These are phyloP conservation scores for Ustilago xerochloae DNA, from an alignment of 1,284 basidiomycete species.

Conservation along the genomic window DNA sequence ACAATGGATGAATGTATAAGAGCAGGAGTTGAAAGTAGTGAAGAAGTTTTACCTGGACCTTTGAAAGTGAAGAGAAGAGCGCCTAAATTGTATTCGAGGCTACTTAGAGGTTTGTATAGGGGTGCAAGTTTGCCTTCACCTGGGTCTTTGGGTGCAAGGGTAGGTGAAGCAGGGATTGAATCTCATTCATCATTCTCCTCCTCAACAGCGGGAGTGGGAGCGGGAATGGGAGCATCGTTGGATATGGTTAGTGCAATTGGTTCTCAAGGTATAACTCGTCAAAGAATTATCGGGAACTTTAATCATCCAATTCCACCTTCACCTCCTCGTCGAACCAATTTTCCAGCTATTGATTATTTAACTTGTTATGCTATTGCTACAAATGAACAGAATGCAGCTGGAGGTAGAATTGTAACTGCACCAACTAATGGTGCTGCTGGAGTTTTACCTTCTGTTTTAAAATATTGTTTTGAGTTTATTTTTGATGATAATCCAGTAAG, in stretches of 20 bases:
- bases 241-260: conserved; percentile 9
- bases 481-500: conserved; percentile 81
- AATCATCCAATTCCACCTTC: conserved; percentile 78
- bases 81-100: conserved; percentile 73
- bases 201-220: no score
- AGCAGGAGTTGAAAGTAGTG: conserved; percentile 81
- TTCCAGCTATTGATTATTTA: conserved; percentile 93
- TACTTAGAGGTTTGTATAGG: conserved; percentile 81
- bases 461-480: conserved; percentile 86
- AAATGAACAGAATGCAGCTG: conserved; percentile 83
- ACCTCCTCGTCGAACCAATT: conserved; percentile 77
- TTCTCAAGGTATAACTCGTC: no score
- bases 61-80: conserved; percentile 69
- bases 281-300: conserved; percentile 77
- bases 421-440: conserved; percentile 82
- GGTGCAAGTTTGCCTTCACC: conserved; percentile 13
- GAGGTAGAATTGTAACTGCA: conserved; percentile 91
- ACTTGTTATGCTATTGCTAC: conserved; percentile 70
- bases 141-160: not conserved
- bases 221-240: no score
- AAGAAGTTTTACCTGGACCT: conserved; percentile 84
- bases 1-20: conserved; percentile 96
- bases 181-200: no score
- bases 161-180: conserved; percentile 20
- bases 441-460: conserved; percentile 86